Conservation (phyloP, 2,329 filamentous ascomycete genomes). For the Trichoderma semiorbis region DNA sequence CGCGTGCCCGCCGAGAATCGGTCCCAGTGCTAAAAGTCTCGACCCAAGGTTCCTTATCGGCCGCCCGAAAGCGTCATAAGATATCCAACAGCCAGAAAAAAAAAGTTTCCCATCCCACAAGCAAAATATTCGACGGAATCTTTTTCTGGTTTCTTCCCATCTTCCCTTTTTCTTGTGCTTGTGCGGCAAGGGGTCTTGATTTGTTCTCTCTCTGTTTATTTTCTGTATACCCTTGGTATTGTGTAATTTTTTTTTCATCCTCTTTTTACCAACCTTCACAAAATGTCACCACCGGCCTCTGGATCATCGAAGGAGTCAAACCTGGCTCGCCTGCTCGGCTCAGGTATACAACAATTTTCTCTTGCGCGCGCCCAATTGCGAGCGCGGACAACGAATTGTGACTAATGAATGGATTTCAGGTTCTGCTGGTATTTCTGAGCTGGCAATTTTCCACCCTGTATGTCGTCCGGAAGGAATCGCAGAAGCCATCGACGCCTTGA, state of each 20-base stretch:
- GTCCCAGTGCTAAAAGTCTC: background rate
- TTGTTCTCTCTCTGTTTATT: slow-evolving; percentile 1
- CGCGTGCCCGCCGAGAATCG: slow-evolving; percentile 15
- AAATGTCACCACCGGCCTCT: slow-evolving; percentile 58
- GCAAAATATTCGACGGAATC: background rate
- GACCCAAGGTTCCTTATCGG: slow-evolving; percentile 9
- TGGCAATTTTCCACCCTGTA: slow-evolving; percentile 90
- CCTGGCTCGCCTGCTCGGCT: slow-evolving; percentile 81
- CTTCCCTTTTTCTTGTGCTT: background rate
- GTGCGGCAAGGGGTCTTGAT: background rate
- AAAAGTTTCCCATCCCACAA: slow-evolving; percentile 12
- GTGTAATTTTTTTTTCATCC: background rate
- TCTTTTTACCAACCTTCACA: slow-evolving; percentile 22
- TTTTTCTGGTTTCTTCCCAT: background rate
- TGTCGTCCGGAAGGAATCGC: slow-evolving; percentile 26
- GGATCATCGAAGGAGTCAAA: slow-evolving; percentile 77
- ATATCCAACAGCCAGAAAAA: slow-evolving; percentile 3
- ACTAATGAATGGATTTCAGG: slow-evolving; percentile 47
- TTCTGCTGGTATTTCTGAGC: slow-evolving; percentile 86
- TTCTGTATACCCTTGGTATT: background rate
- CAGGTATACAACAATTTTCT: slow-evolving; percentile 55
- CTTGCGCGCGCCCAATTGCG: background rate
- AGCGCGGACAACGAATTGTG: background rate
- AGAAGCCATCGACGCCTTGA: background rate
- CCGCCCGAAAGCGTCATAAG: background rate